Base-by-base conservation (phyloP, 225 moss, liverwort and hornwort genomes). In the Pseudisothecium myosuroides region DNA sequence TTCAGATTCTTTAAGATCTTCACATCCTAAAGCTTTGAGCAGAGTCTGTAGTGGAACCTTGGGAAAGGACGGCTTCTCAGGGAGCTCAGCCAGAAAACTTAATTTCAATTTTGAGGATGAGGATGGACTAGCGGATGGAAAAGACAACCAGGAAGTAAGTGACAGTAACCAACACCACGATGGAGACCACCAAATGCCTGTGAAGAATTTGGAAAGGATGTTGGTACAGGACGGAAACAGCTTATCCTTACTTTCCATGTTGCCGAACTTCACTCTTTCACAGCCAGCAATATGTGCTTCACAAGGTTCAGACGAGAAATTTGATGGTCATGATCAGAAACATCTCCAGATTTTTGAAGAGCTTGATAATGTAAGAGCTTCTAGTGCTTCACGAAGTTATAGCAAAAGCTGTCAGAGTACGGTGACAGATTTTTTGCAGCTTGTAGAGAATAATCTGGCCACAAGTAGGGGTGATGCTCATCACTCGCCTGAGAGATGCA, bases 51-150 rank as follows among this genome's bases (percentile, higher is more conserved):
- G 81, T 66, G 87, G 81, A 54, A 54, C 77, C 80, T 81, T 82
- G 55, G 86, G 64, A 84, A 88, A 84, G 65, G 74, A 87, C 43
- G 62, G 87, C 19, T 87, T 87, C 73, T 90, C 66, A 61, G 83
- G 83, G 58, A 85, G 83, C 56, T 92, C 90, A 26, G 92, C 83
- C 49, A 94, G 87, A 67, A 94, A 86, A 61, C 91, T 92, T 54
- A n/a, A 92, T 85, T 94, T 94, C 68, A 88, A 83, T 88, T 75
- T 88, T 31, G 88, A 88, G 63, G 87, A 76, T 86, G 71, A 85
- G 81, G 83, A 86, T 86, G 76, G 26, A 43, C 86, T 74, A 64
- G 62, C 64, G 56, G 74, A 80, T 41, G 39, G 26, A 74, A 39
- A 78, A 54, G 68, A 19, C 39, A 37, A 85, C 10, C 52, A 76